Conservation (phyloP, 2,329 filamentous ascomycete species). For the Chrysoporthe cubensis region DNA sequence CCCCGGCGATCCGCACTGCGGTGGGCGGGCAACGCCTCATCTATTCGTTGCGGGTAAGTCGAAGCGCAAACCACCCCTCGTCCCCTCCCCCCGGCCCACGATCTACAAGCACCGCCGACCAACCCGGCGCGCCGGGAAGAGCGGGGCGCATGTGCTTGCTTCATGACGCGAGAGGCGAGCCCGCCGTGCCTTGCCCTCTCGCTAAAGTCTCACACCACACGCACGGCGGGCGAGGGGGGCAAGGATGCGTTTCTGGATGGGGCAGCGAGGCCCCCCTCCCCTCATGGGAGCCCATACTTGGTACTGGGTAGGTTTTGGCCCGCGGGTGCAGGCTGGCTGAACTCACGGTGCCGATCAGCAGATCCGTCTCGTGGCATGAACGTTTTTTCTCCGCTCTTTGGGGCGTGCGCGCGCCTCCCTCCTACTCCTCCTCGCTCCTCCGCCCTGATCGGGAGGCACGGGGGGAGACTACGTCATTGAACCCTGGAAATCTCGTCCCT, state of each 20-base stretch:
- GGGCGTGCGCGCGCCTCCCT: no score
- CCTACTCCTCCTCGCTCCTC: not conserved
- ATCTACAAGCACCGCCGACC: slow-evolving; percentile 1
- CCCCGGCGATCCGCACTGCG: slow-evolving; percentile 19
- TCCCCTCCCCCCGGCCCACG: not conserved
- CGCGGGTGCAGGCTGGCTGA: no score
- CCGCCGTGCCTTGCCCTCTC: not conserved
- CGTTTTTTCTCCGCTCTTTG: no score
- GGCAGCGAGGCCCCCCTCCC: no score
- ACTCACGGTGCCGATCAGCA: no score
- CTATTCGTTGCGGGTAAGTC: slow-evolving; percentile 21
- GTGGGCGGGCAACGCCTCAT: not conserved
- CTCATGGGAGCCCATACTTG: no score
- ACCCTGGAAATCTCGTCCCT: slow-evolving; percentile 11
- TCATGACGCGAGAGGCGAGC: slow-evolving; percentile 8
- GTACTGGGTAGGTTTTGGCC: no score
- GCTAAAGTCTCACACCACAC: not conserved
- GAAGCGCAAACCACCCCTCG: not conserved
- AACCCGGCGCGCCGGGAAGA: slow-evolving; percentile 14
- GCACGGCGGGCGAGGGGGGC: no score
- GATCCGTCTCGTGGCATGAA: no score
- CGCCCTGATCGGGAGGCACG: not conserved
- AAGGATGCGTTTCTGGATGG: no score
- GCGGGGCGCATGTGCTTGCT: not conserved
- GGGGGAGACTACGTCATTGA: slow-evolving; percentile 19